phyloP scores from a whole-genome alignment of 495 filamentous ascomycete genomes.

The Talaromyces proteolyticus region DNA sequence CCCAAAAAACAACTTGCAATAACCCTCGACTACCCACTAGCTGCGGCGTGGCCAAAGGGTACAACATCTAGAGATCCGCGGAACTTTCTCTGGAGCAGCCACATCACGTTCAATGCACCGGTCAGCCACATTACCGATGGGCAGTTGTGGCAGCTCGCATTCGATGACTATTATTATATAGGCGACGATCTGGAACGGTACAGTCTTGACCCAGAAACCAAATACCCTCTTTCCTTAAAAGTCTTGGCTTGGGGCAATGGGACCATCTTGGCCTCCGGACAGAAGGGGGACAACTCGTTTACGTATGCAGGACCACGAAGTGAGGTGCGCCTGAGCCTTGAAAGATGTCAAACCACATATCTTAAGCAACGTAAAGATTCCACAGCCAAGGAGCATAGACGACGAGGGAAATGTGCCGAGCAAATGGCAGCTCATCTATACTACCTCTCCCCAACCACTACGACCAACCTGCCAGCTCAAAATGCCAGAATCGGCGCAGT shows the following conservation, averaged over 20 bases:
- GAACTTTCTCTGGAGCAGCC: slow-evolving; percentile 5
- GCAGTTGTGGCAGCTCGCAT: slow-evolving; percentile 10
- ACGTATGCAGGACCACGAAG: not conserved
- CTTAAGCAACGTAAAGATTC: not conserved
- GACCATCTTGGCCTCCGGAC: slow-evolving; percentile 9
- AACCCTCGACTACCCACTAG: not conserved
- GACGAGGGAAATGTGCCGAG: slow-evolving; percentile 7
- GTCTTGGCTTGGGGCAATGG: slow-evolving; percentile 10
- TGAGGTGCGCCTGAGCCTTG: slow-evolving; percentile 2
- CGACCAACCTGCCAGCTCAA: not conserved
- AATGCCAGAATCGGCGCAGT: slow-evolving; percentile 1
- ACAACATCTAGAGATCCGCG: not conserved
- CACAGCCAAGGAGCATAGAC: slow-evolving; percentile 2
- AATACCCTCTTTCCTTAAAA: slow-evolving; percentile 3
- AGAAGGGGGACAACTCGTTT: slow-evolving; percentile 8
- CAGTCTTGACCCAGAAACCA: not conserved
- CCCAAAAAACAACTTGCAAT: not conserved
- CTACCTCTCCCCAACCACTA: slow-evolving; percentile 3
- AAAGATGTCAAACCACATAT: slow-evolving; percentile 6
- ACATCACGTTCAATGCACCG: slow-evolving; percentile 5
- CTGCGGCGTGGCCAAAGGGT: not conserved
- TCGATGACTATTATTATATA: slow-evolving; percentile 5
- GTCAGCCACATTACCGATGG: slow-evolving; percentile 5
- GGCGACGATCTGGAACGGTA: slow-evolving; percentile 4
- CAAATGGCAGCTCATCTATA: slow-evolving; percentile 9